These are phyloP conservation scores for Blastocrithidia nonstop DNA, from an alignment of 208 protist genomes.

Conservation along the genomic window DNA sequence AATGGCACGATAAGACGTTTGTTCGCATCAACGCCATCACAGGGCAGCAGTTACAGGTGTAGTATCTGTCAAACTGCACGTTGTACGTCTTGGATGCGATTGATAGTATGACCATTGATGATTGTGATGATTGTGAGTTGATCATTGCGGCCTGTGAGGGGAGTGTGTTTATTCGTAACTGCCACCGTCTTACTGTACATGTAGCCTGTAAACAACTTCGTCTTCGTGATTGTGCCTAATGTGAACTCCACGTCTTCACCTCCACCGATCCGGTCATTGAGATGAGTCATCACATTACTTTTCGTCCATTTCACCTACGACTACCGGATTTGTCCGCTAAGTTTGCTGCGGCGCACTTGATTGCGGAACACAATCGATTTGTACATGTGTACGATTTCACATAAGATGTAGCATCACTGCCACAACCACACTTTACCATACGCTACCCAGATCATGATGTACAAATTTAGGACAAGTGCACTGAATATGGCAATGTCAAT, in stretches of 20 bases:
- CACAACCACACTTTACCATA: constrained; percentile 60
- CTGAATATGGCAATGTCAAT: constrained; percentile 40
- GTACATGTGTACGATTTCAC: constrained; percentile 89
- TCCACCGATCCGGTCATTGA: constrained; percentile 85
- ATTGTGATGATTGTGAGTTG: constrained; percentile 85
- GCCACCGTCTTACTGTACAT: constrained; percentile 80
- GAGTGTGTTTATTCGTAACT: constrained; percentile 87
- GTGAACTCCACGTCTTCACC: constrained; percentile 74
- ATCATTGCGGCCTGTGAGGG: constrained; percentile 83
- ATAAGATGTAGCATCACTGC: constrained; percentile 36
- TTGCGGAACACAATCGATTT: constrained; percentile 67
- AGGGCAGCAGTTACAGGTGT: constrained; percentile 79
- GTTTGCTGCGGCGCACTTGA: constrained; percentile 43
- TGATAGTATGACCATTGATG: constrained; percentile 84
- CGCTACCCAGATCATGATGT: constrained; percentile 52
- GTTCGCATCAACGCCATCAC: constrained; percentile 50
- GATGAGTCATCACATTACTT: constrained; percentile 74
- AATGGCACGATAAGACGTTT: constrained; percentile 48
- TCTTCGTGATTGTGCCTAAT: constrained; percentile 71
- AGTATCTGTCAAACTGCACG: constrained; percentile 75
- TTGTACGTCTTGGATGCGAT: constrained; percentile 76
- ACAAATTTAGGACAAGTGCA: constrained; percentile 46
- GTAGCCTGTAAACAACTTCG: constrained; percentile 89
- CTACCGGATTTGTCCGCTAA: constrained; percentile 33
- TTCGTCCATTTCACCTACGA: constrained; percentile 70